A percentile compares a stretch with the other conserved stretches of the same genome.
These are phyloP conservation scores for Phytophthora foliorum DNA, from an alignment of 352 stramenopile genomes.

Conservation along the genomic window DNA sequence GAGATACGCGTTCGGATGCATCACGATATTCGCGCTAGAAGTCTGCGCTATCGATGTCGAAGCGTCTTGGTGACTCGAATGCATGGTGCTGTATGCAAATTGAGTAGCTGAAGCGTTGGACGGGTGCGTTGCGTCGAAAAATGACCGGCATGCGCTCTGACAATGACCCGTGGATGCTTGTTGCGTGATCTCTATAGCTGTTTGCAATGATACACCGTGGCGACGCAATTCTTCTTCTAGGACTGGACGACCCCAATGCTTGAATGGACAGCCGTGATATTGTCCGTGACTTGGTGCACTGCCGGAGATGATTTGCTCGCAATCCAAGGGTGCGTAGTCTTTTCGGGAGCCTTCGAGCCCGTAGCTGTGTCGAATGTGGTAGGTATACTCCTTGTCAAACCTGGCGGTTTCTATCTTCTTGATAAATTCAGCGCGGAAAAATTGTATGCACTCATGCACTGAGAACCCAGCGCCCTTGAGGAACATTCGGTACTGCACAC, in stretches of 20 bases:
- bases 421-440: slow-evolving; percentile 83
- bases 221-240: slow-evolving; percentile 58
- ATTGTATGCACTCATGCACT: slow-evolving; percentile 78
- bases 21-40: slow-evolving; percentile 25
- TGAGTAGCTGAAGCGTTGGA: slow-evolving; percentile 20
- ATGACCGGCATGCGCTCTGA: slow-evolving; percentile 53
- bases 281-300: slow-evolving; percentile 64
- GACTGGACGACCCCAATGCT: slow-evolving; percentile 65
- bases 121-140: slow-evolving; percentile 60
- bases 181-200: slow-evolving; percentile 41
- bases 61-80: slow-evolving; percentile 9
- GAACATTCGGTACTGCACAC: slow-evolving; percentile 87
- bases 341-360: slow-evolving; percentile 81
- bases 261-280: slow-evolving; percentile 87
- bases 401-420: slow-evolving; percentile 60
- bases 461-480: slow-evolving; percentile 86
- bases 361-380: slow-evolving; percentile 91
- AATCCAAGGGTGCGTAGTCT: slow-evolving; percentile 74
- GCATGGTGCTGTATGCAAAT: slow-evolving; percentile 4
- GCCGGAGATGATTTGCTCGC: slow-evolving; percentile 62
- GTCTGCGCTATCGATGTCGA: not conserved
- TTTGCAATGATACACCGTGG: slow-evolving; percentile 25
- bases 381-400: slow-evolving; percentile 89
- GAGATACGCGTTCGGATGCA: slow-evolving; percentile 73
- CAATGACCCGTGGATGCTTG: slow-evolving; percentile 44